Base-by-base conservation (phyloP, 176 grass and related monocot species). In the Alloteropsis semialata region DNA sequence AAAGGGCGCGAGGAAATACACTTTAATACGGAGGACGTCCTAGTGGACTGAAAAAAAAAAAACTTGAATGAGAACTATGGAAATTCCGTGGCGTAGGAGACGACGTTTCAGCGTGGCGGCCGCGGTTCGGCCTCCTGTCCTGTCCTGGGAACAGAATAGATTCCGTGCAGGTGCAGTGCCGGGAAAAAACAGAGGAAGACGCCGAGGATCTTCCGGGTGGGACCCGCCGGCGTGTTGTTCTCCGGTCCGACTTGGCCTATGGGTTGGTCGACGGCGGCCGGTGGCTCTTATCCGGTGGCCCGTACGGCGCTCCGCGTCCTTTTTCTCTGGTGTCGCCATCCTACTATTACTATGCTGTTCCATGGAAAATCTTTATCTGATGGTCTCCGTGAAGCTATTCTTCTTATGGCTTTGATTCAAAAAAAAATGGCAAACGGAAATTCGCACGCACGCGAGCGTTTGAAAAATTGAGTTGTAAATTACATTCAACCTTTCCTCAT, bases 71-170 rank as follows among this genome's bases (percentile, higher is more conserved):
- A 21, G 32, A 30, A 5, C 22, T 9, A 17, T n/a, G 72, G 82
- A 24, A 76, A 57, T 76, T 68, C 25, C 27, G 82, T 84, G 73
- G 72, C 72, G 72, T 29, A 39, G 21, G 18, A 7, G 17, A n/a
- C 24, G 34, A 51, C 57, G 66, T 79, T 36, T 34, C 57, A 21
- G 74, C 81, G 75, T 85, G 30, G 53, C 3, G 21, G 77, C 21
- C 11, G 25, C 12, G 24, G 12, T 13, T 36, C n/a, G 56, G 24
- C 25, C n/a, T 17, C n/a, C 18, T n/a, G n/a, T n/a, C n/a, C n/a
- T n/a, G n/a, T n/a, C n/a, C n/a, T n/a, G n/a, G n/a, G n/a, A n/a
- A n/a, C n/a, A n/a, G n/a, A n/a, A n/a, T n/a, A n/a, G n/a, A 48
- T 36, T 36, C 34, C 34, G 34, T 36, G 34, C 3, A 36, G 34